Conservation (phyloP, 1,139 yeast genomes). For the Candida sanyaensis region DNA sequence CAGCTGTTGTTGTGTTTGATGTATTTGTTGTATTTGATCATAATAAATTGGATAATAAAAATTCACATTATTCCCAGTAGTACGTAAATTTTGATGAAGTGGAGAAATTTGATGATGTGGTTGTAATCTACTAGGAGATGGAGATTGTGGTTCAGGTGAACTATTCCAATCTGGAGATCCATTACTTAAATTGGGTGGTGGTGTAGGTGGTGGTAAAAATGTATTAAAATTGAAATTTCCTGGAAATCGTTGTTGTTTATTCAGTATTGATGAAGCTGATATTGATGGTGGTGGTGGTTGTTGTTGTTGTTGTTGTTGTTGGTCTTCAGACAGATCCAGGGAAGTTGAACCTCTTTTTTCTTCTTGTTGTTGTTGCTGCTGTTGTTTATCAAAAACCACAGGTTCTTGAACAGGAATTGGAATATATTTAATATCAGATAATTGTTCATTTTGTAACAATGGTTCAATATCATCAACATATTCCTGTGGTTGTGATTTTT, state of each 20-base stretch:
- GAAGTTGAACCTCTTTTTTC: conserved; percentile 2
- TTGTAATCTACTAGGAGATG: conserved; percentile 26
- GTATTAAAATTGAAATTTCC: conserved; percentile 18
- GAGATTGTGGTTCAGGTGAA: conserved; percentile 46
- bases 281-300: conserved; percentile 11
- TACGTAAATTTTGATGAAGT: conserved; percentile 20
- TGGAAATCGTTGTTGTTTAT: conserved; percentile 8
- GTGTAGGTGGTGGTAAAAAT: conserved; percentile 47
- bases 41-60: conserved; percentile 46
- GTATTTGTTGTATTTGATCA: conserved; percentile 10
- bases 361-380: no score
- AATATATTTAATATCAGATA: conserved; percentile 28
- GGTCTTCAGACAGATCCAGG: conserved; percentile 5
- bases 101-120: conserved; percentile 26
- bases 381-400: conserved; percentile 9
- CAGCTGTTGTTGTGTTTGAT: background rate
- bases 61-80: conserved; percentile 16
- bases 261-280: conserved; percentile 11
- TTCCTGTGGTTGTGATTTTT: conserved; percentile 19
- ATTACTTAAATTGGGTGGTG: conserved; percentile 37
- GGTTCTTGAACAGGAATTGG: conserved; percentile 48
- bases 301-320: conserved; percentile 10
- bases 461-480: conserved; percentile 49
- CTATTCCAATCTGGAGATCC: conserved; percentile 42
- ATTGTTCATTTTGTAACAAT: conserved; percentile 18